A percentile compares a stretch with the other conserved stretches of the same genome.
phyloP scores from a whole-genome alignment of 2,329 filamentous ascomycete genomes.

The Teratosphaeria nubilosa region DNA sequence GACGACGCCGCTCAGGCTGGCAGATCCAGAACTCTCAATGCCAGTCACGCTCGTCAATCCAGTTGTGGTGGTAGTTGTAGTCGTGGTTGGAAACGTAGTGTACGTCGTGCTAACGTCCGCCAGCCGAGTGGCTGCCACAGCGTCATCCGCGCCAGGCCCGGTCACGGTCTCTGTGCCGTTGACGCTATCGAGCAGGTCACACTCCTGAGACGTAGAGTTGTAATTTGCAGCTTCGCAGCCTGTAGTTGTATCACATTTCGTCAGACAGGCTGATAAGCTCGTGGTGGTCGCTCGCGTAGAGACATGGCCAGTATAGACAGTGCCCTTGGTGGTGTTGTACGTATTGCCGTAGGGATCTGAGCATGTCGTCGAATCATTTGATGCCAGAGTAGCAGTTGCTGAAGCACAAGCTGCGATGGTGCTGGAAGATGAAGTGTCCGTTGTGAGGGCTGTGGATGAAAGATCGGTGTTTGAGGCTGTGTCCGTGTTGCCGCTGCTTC shows the following conservation, averaged over 20 bases:
- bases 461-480: not conserved
- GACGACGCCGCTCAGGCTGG: too few relatives aligned
- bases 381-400: slow-evolving; percentile 9
- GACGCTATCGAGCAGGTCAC: slow-evolving; percentile 14
- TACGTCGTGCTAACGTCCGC: too few relatives aligned
- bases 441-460: not conserved
- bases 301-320: slow-evolving; percentile 11
- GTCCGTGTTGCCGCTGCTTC: too few relatives aligned
- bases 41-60: too few relatives aligned
- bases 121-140: too few relatives aligned
- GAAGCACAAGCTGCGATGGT: not conserved
- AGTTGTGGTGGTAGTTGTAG: too few relatives aligned
- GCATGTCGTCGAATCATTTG: slow-evolving; percentile 5
- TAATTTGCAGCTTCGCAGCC: slow-evolving; percentile 11
- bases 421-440: not conserved
- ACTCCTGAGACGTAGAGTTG: slow-evolving; percentile 9
- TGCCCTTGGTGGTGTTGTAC: slow-evolving; percentile 14
- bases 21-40: too few relatives aligned
- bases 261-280: slow-evolving; percentile 11
- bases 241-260: too few relatives aligned
- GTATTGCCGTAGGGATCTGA: slow-evolving; percentile 13
- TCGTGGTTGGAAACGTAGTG: too few relatives aligned
- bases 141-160: slow-evolving; percentile 2
- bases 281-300: slow-evolving; percentile 12
- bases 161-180: slow-evolving; percentile 14